Percentiles rank a stretch among this genome's conserved stretches.
Evolutionary conservation across 2,329 filamentous ascomycete genomes (phyloP).

Genomic region (Myriosclerotinia scirpicola): DNA sequence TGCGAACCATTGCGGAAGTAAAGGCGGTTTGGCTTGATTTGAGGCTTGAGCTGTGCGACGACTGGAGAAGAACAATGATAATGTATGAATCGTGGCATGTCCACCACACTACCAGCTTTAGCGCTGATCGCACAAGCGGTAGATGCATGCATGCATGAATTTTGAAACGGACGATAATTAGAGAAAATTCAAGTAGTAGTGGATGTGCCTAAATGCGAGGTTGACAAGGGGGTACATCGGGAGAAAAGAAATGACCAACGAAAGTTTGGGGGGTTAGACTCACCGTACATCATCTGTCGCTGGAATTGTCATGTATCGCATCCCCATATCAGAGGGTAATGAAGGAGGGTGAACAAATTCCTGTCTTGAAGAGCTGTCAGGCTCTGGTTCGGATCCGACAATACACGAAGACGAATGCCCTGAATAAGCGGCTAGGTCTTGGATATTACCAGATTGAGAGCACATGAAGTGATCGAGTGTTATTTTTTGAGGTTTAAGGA

Average conservation of each 20-base stretch:
- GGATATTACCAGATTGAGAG: constrained; percentile 42
- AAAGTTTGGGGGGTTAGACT: constrained; percentile 29
- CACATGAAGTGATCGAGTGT: constrained; percentile 41
- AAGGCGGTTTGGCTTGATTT: constrained; percentile 30
- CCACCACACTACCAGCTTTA: constrained; percentile 28
- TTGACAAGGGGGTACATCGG: constrained; percentile 26
- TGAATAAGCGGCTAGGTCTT: constrained; percentile 40
- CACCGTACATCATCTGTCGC: constrained; percentile 42
- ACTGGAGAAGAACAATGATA: constrained; percentile 28
- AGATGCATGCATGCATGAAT: constrained; percentile 30
- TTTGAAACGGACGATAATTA: constrained; percentile 26
- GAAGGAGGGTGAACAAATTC: constrained; percentile 36
- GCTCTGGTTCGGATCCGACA: constrained; percentile 40
- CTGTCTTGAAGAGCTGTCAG: constrained; percentile 41
- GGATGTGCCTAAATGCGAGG: constrained; percentile 37
- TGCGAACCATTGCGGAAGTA: constrained; percentile 31
- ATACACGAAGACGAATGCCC: constrained; percentile 39
- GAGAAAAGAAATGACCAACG: constrained; percentile 36
- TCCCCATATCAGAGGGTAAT: constrained; percentile 40
- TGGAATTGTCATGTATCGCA: constrained; percentile 40
- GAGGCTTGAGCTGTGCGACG: constrained; percentile 39
- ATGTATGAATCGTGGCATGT: constrained; percentile 37
- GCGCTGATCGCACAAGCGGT: constrained; percentile 23
- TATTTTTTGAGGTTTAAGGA: constrained; percentile 34
- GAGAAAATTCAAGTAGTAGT: constrained; percentile 24